Evolutionary conservation across 805 yeast species (phyloP).

Genomic region (Wickerhamiella nectarea): DNA sequence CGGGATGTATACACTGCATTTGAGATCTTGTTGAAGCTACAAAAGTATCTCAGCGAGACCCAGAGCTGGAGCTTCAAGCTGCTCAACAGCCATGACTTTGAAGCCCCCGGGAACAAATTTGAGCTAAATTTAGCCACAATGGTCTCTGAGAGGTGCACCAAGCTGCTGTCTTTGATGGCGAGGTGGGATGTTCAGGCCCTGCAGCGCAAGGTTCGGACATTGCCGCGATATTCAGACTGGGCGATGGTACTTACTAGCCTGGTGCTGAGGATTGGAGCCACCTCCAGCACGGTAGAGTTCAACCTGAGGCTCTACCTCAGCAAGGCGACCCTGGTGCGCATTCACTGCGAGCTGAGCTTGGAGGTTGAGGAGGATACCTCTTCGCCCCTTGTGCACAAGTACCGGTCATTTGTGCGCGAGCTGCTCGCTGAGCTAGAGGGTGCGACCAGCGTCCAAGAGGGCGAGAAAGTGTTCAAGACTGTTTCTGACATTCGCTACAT

Average conservation of each 20-base stretch:
- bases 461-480: conserved; percentile 23
- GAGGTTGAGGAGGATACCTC: conserved; percentile 10
- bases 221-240: conserved; percentile 20
- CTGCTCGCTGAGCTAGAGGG: conserved; percentile 21
- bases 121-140: conserved; percentile 21
- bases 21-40: conserved; percentile 8
- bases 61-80: conserved; percentile 23
- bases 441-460: conserved; percentile 19
- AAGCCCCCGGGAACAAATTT: conserved; percentile 15
- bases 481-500: conserved; percentile 22
- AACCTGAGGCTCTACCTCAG: conserved; percentile 23
- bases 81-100: conserved; percentile 21
- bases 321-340: conserved; percentile 22
- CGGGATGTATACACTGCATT: conserved; percentile 10
- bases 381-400: conserved; percentile 18
- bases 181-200: conserved; percentile 22
- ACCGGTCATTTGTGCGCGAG: conserved; percentile 21
- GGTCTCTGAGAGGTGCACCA: conserved; percentile 19
- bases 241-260: conserved; percentile 22
- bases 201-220: conserved; percentile 19
- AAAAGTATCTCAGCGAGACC: conserved; percentile 19
- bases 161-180: conserved; percentile 17
- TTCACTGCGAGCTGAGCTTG: conserved; percentile 22
- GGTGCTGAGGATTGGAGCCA: conserved; percentile 21
- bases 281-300: conserved; percentile 20